Conservation (phyloP, 257 asterid genomes). For the Solanum habrochaites region DNA sequence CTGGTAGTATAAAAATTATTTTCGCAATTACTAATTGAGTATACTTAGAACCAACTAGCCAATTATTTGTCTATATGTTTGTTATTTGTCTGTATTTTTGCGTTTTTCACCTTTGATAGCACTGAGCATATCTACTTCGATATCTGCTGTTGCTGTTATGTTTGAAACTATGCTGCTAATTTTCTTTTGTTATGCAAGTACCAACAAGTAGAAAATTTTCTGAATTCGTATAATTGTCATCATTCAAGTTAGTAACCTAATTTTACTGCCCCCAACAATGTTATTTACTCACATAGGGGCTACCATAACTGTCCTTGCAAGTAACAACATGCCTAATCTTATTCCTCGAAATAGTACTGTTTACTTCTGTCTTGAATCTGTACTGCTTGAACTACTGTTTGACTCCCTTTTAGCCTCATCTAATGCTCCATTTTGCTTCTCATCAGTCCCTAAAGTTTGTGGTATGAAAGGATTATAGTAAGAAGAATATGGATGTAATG, state of each 20-base stretch:
- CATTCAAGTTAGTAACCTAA: background rate
- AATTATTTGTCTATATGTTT: background rate
- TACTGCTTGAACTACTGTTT: constrained; percentile 11
- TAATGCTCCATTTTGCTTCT: background rate
- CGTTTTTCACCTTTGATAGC: background rate
- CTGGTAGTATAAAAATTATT: background rate
- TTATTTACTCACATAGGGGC: background rate
- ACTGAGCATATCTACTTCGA: background rate
- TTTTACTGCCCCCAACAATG: background rate
- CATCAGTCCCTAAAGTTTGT: background rate
- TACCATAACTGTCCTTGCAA: background rate
- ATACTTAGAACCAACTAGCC: background rate
- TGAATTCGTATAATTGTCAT: background rate
- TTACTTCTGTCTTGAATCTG: background rate
- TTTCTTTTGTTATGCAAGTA: background rate
- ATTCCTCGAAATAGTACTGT: background rate
- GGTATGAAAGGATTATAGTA: background rate
- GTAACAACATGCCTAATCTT: background rate
- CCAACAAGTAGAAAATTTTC: background rate
- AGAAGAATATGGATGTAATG: background rate
- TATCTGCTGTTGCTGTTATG: background rate
- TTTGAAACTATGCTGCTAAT: background rate
- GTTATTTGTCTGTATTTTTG: background rate
- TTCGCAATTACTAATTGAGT: background rate
- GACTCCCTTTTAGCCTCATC: constrained; percentile 2